Percentiles rank a stretch among this genome's conserved stretches.
Evolutionary conservation across 495 filamentous ascomycete species (phyloP).

Genomic region (Lophiostoma macrostomum): DNA sequence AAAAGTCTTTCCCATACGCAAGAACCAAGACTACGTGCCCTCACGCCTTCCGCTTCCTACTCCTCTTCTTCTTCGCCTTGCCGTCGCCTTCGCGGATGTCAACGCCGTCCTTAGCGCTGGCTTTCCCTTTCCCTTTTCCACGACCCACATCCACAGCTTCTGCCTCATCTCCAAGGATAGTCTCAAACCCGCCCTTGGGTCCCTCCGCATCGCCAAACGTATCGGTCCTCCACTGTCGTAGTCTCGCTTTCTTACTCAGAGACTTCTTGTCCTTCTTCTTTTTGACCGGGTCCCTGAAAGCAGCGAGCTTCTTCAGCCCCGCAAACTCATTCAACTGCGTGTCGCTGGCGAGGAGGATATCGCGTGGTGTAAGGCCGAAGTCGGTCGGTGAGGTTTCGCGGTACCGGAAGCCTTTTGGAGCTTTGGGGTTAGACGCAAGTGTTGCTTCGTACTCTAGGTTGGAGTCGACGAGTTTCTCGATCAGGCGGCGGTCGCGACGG

Average conservation of each 20-base stretch:
- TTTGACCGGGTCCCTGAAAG: slow-evolving; percentile 82
- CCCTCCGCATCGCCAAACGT: slow-evolving; percentile 77
- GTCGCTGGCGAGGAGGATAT: slow-evolving; percentile 90
- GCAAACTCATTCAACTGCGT: slow-evolving; percentile 83
- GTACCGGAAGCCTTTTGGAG: slow-evolving; percentile 72
- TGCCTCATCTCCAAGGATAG: slow-evolving; percentile 18
- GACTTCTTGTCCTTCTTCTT: slow-evolving; percentile 83
- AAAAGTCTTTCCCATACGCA: neutral
- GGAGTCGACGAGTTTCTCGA: slow-evolving; percentile 83
- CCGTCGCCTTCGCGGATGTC: slow-evolving; percentile 12
- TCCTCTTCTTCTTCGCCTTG: slow-evolving; percentile 29
- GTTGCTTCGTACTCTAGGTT: slow-evolving; percentile 55
- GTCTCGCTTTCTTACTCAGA: slow-evolving; percentile 83
- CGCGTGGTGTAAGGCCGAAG: slow-evolving; percentile 82
- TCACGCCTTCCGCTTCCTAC: slow-evolving; percentile 35
- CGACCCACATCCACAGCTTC: neutral
- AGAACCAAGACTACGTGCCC: slow-evolving; percentile 5
- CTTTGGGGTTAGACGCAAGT: slow-evolving; percentile 47
- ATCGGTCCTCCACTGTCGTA: slow-evolving; percentile 88
- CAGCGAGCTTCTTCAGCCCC: slow-evolving; percentile 89
- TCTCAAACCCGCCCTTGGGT: slow-evolving; percentile 42
- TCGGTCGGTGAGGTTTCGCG: slow-evolving; percentile 86
- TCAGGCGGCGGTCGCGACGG: slow-evolving; percentile 72
- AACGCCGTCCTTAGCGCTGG: slow-evolving; percentile 6
- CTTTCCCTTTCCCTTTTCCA: slow-evolving; percentile 11